A percentile compares a stretch with the other conserved stretches of the same genome.
Evolutionary conservation across 371 early-diverging fungal genomes (phyloP).

Genomic region (Lichtheimia ramosa): DNA sequence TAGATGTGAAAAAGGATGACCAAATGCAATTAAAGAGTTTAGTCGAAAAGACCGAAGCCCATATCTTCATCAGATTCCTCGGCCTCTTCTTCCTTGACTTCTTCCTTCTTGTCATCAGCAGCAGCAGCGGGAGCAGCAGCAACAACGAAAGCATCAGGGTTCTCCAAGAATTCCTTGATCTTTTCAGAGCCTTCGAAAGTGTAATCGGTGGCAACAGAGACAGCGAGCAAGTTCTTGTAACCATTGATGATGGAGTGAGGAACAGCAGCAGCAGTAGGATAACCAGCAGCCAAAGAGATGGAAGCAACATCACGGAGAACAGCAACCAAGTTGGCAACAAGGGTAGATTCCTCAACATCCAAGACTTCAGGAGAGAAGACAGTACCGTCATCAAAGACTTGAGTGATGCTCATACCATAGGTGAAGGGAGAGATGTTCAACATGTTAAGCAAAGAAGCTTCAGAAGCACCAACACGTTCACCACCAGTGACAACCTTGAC

Average conservation of each 20-base stretch:
- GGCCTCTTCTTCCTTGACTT: constrained; percentile 36
- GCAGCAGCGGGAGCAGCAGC: constrained; percentile 63
- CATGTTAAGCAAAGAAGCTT: constrained; percentile 99
- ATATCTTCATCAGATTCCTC: constrained; percentile 75
- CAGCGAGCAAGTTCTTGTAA: constrained; percentile 94
- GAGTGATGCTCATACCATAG: constrained; percentile 95
- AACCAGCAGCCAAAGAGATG: constrained; percentile 92
- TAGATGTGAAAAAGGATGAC: background rate
- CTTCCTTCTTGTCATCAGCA: constrained; percentile 48
- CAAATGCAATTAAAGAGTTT: constrained; percentile 24
- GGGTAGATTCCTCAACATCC: constrained; percentile 89
- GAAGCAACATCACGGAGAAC: constrained; percentile 91
- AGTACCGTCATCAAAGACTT: constrained; percentile 95
- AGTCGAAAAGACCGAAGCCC: constrained; percentile 88
- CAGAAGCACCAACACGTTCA: constrained; percentile 97
- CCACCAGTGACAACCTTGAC: constrained; percentile 92
- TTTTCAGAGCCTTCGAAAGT: constrained; percentile 90
- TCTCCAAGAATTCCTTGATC: constrained; percentile 89
- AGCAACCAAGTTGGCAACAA: constrained; percentile 77
- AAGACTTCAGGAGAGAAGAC: constrained; percentile 90
- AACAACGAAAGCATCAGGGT: constrained; percentile 85
- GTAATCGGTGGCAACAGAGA: constrained; percentile 93
- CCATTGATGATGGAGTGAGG: constrained; percentile 97
- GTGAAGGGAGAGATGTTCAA: constrained; percentile 99
- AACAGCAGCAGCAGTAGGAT: constrained; percentile 95